Evolutionary conservation across 2,329 filamentous ascomycete species (phyloP).

Genomic region (Purpureocillium takamizusanense): DNA sequence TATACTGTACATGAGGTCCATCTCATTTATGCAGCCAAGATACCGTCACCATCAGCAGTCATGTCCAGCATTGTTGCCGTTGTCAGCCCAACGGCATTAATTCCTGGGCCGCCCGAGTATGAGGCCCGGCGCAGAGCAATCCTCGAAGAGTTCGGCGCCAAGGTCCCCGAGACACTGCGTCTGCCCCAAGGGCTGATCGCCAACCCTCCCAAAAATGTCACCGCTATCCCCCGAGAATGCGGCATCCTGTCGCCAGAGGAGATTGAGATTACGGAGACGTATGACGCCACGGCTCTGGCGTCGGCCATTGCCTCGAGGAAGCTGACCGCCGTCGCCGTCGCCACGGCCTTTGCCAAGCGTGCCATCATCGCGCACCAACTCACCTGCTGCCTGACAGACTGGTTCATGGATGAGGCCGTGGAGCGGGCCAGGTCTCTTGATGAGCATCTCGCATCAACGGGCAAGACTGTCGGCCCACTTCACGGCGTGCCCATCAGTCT

Average conservation of each 20-base stretch:
- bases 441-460: slow-evolving; percentile 24
- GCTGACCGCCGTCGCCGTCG: slow-evolving; percentile 28
- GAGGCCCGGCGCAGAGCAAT: slow-evolving; percentile 5
- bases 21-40: no score
- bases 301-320: slow-evolving; percentile 24
- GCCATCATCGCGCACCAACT: slow-evolving; percentile 48
- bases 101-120: no score
- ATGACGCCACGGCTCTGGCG: slow-evolving; percentile 32
- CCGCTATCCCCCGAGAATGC: slow-evolving; percentile 24
- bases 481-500: slow-evolving; percentile 43
- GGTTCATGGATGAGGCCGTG: slow-evolving; percentile 39
- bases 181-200: slow-evolving; percentile 17
- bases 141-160: slow-evolving; percentile 19
- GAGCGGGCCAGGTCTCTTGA: slow-evolving; percentile 30
- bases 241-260: slow-evolving; percentile 35
- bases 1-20: no score
- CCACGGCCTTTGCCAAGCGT: slow-evolving; percentile 41
- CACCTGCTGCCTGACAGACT: slow-evolving; percentile 40
- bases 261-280: slow-evolving; percentile 36
- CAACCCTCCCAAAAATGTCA: slow-evolving; percentile 21
- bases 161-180: slow-evolving; percentile 19
- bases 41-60: no score
- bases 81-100: no score
- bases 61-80: no score
- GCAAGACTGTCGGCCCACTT: slow-evolving; percentile 41